Evolutionary conservation across 106 monocot species (phyloP), one percentile per base, ranked within the genome.

Genomic region (Acorus gramineus): DNA sequence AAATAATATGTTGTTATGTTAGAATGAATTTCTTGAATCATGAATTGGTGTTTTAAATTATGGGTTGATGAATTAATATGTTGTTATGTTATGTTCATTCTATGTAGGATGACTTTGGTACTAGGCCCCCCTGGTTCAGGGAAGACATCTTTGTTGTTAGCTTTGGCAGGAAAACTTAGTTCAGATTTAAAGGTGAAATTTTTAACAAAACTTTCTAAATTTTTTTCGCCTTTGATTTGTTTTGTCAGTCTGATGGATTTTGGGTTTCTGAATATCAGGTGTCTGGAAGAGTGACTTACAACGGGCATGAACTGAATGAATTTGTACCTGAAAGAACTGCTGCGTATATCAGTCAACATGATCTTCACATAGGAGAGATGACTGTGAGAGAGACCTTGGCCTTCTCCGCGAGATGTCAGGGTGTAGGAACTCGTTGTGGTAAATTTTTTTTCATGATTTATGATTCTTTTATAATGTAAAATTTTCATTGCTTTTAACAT

Each of bases 91-190:
- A 28, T 28, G 28, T 28, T 28, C 28, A 11, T 49, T 2, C 2
- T 71, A 7, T 64, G 9, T 50, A 81, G 81, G 72, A 72, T 81
- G 72, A 77, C 81, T n/a, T 55, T 81, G 71, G 71, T 81, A 43
- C 63, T 81, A 10, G 81, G 81, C 5, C 81, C 81, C 42, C 80
- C 80, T 1, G 80, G 76, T 0, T 67, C 80, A 45, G 80, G 80
- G 14, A 80, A 80, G 48, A 80, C 81, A 2, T 61, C 81, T 3
- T 60, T 81, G 42, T 55, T 81, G 43, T 60, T 81, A 53, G 76
- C 80, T 46, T 48, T 80, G 63, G 80, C 80, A 8, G 80, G 80
- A 72, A 80, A 72, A 52, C 76, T 80, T 6, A 51, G 52, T 10
- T 55, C 61, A 4, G 72, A 81, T 59, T 58, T 81, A 8, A 76